Conservation (phyloP, 768 basidiomycete genomes). For the Leucogyrophana mollusca region DNA sequence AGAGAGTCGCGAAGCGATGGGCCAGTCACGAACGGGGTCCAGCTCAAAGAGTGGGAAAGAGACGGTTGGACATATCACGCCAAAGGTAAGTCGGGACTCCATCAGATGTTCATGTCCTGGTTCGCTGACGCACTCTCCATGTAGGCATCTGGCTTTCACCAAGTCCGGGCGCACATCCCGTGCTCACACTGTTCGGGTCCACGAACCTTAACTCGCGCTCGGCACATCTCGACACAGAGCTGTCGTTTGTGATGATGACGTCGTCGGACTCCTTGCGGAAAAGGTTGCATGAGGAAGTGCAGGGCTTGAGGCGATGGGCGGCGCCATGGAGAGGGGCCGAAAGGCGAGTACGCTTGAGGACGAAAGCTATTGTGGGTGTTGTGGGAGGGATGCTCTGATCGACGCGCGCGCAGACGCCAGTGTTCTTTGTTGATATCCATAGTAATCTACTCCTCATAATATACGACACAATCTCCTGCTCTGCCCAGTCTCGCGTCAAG, state of each 20-base stretch:
- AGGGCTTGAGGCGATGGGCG: constrained; percentile 47
- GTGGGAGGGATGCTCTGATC: constrained; percentile 73
- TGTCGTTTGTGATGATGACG: constrained; percentile 82
- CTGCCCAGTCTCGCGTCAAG: background rate
- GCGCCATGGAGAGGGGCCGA: constrained; percentile 58
- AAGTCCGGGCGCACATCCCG: constrained; percentile 45
- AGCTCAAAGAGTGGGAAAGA: constrained; percentile 84
- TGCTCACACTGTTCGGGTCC: constrained; percentile 87
- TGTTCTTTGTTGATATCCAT: too few species aligned
- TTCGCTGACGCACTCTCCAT: background rate
- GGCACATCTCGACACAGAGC: constrained; percentile 85
- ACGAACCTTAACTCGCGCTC: constrained; percentile 94
- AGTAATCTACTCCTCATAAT: background rate
- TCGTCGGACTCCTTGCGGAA: constrained; percentile 51
- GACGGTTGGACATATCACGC: constrained; percentile 98
- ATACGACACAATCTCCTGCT: background rate
- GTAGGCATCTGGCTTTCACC: constrained; percentile 88
- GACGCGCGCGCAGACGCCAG: background rate
- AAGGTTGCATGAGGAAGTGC: constrained; percentile 53
- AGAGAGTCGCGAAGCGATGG: constrained; percentile 23
- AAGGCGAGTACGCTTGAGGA: constrained; percentile 60
- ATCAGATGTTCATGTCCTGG: background rate
- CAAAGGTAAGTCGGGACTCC: constrained; percentile 68
- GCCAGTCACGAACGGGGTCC: constrained; percentile 47
- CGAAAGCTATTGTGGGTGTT: constrained; percentile 59